Base-by-base conservation (phyloP, 768 basidiomycete genomes). In the Gloeophyllum trabeum region DNA sequence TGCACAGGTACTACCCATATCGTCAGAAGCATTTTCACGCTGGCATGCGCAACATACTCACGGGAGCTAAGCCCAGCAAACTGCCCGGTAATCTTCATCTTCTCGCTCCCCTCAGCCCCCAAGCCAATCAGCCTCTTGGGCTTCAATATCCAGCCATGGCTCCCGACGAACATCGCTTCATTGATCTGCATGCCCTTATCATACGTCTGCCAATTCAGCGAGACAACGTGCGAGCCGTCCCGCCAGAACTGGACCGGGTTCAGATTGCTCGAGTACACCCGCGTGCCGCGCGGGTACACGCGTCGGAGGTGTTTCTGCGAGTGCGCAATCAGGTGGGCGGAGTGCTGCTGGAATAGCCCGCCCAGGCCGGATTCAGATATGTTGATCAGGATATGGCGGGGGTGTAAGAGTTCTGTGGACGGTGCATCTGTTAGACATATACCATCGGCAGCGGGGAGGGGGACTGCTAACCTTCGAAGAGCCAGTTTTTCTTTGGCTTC, bases 141-240 rank as follows among this genome's bases (percentile, higher is more conserved):
- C 48, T 74, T 75, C 24, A 64, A 54, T 1, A 75, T 67, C 74
- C 73, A 80, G 1, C 77, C 78, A 2, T 57, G 50, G 3, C 65
- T 71, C 0, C 73, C 78, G 0, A 65, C 64, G 50, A 79, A 81
- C 68, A 81, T 65, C 0, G 65, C 78, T 53, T 78, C 79, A 48
- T 79, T 78, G 19, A 81, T 52, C 34, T 48, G 74, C 69, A 75
- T 71, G 1, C 70, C 70, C 1, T 47, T 51, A 50, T 79, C 76
- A 48, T 69, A 76, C n/a, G 60, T 62, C 56, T 80, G 77, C 78
- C 78, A 79, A 47, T 80, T 79, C 34, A 80, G 56, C 26, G 69
- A 67, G 1, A 67, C 69, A 6, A 80, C 62, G 40, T 80, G 79
- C 4, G 74, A 69, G 2, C 79, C 79, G 32, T 59, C 64, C 14